A percentile compares a stretch with the other conserved stretches of the same genome.
phyloP scores from a whole-genome alignment of 1,284 basidiomycete species.

The Phellopilus nigrolimitatus region DNA sequence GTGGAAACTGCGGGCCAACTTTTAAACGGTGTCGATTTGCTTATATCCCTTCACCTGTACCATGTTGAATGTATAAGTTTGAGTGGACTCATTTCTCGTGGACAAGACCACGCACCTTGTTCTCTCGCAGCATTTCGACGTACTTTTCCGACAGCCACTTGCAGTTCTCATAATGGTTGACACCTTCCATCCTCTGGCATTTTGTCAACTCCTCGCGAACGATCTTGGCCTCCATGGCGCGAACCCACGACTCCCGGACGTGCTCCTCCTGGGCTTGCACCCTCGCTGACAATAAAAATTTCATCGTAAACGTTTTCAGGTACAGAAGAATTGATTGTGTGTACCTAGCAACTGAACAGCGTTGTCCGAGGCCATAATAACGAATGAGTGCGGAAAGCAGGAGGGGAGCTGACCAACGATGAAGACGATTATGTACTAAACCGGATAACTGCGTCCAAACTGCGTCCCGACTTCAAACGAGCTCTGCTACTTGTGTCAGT shows the following conservation, averaged over 20 bases:
- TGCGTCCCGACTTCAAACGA: neutral
- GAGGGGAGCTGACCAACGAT: neutral
- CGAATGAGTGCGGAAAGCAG: neutral
- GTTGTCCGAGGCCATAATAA: constrained; percentile 11
- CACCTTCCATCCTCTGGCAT: constrained; percentile 89
- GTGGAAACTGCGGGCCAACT: neutral
- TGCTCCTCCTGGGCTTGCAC: constrained; percentile 63
- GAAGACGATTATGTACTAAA: neutral
- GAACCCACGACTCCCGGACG: constrained; percentile 92
- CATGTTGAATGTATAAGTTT: constrained; percentile 5
- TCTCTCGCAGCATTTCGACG: constrained; percentile 75
- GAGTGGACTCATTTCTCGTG: neutral
- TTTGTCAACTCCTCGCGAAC: constrained; percentile 88
- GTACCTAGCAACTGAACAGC: constrained; percentile 14
- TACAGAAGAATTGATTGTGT: neutral
- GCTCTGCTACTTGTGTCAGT: neutral
- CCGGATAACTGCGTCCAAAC: neutral
- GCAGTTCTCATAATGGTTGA: constrained; percentile 89
- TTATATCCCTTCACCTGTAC: constrained; percentile 52
- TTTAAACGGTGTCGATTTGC: constrained; percentile 36
- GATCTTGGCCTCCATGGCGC: constrained; percentile 89
- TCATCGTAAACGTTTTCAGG: neutral
- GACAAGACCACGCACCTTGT: constrained; percentile 60
- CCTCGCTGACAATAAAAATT: neutral
- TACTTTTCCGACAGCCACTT: constrained; percentile 86